phyloP scores from a whole-genome alignment of 257 asterid species.

The Solanum ossicruentum region DNA sequence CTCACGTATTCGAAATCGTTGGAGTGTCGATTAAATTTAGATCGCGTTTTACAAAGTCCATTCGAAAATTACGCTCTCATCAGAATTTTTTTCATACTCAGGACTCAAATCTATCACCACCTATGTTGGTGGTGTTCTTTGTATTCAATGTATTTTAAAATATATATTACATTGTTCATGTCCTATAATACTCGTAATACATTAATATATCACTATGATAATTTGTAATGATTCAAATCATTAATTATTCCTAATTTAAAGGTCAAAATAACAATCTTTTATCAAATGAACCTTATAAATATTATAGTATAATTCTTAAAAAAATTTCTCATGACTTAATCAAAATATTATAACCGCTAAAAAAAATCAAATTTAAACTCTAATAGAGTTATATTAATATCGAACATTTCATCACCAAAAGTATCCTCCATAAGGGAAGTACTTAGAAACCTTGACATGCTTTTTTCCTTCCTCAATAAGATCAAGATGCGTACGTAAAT shows the following conservation, averaged over 20 bases:
- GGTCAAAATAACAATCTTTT: not conserved
- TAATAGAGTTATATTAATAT: not conserved
- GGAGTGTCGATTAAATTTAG: fast-evolving
- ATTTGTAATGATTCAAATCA: not conserved
- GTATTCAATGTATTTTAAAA: not conserved
- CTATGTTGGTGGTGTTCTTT: not conserved
- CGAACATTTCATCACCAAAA: not conserved
- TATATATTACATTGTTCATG: not conserved
- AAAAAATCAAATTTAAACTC: not conserved
- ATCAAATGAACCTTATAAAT: not conserved
- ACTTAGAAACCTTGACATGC: not conserved
- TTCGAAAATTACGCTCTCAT: fast-evolving
- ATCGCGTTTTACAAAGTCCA: fast-evolving
- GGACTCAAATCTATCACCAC: too few species aligned
- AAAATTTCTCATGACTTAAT: not conserved
- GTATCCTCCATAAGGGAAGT: not conserved
- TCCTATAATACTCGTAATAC: not conserved
- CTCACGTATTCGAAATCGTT: fast-evolving
- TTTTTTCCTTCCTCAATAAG: not conserved
- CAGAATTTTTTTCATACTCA: too few species aligned
- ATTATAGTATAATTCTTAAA: not conserved
- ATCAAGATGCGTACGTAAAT: not conserved
- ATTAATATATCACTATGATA: not conserved
- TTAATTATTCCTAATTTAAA: not conserved
- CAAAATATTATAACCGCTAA: not conserved